Percentiles rank a stretch among this genome's conserved stretches.
These are phyloP conservation scores for Xylaria cubensis DNA, from an alignment of 495 filamentous ascomycete genomes.

Conservation along the genomic window DNA sequence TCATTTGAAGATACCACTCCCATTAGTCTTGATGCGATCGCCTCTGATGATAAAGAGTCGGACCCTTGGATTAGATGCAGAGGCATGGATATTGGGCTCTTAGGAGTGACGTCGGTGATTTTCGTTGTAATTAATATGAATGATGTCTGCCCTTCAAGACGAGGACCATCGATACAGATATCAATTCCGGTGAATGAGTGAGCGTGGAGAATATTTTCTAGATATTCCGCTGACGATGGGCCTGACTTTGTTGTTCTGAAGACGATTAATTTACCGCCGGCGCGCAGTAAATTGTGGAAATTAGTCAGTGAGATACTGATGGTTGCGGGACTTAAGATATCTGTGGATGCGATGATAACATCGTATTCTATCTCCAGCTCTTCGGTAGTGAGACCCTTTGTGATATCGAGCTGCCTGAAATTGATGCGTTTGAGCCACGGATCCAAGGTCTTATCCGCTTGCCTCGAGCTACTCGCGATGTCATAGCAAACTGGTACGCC, in stretches of 20 bases:
- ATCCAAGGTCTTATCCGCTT: background rate
- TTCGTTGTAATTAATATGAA: background rate
- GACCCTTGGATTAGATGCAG: background rate
- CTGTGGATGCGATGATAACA: background rate
- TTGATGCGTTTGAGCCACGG: constrained; percentile 7
- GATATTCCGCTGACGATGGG: background rate
- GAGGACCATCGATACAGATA: background rate
- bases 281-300: background rate
- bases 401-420: constrained; percentile 2
- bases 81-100: background rate
- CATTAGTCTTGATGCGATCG: constrained; percentile 6
- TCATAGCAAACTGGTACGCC: background rate
- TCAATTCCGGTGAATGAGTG: constrained; percentile 1
- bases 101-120: background rate
- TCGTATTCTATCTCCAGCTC: background rate
- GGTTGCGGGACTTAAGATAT: background rate
- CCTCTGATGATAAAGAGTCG: background rate
- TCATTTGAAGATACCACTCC: background rate
- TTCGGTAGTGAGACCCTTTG: constrained; percentile 2
- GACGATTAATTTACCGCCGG: constrained; percentile 4
- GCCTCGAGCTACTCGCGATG: background rate
- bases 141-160: background rate
- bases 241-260: background rate
- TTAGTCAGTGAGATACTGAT: background rate
- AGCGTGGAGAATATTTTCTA: background rate